Conservation (phyloP, 2,329 filamentous ascomycete species). For the Aaosphaeria arxii region DNA sequence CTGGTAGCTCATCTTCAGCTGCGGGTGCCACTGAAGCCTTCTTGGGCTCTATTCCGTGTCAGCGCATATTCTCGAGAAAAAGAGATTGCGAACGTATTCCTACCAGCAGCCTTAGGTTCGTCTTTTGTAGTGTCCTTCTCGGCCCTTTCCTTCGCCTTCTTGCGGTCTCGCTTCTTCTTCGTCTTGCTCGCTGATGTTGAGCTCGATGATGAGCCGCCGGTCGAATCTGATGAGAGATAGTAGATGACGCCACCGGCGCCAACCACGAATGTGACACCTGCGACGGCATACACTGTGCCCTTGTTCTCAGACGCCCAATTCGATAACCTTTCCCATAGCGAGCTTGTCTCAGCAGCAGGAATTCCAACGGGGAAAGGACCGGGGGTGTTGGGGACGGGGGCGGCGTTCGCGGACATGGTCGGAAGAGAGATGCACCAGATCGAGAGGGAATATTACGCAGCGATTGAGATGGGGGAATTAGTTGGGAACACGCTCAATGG, state of each 20-base stretch:
- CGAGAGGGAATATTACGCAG: slow-evolving; percentile 1
- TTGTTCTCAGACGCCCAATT: slow-evolving; percentile 96
- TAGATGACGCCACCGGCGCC: slow-evolving; percentile 91
- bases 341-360: slow-evolving; percentile 54
- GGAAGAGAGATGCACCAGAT: neutral
- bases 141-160: slow-evolving; percentile 75
- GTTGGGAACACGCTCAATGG: slow-evolving; percentile 13
- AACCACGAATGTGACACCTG: slow-evolving; percentile 87
- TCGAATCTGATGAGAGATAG: slow-evolving; percentile 64
- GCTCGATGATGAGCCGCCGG: slow-evolving; percentile 37
- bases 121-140: slow-evolving; percentile 49
- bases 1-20: slow-evolving; percentile 45
- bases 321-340: slow-evolving; percentile 85
- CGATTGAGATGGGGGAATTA: slow-evolving; percentile 4
- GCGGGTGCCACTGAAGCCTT: slow-evolving; percentile 37
- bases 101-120: slow-evolving; percentile 29
- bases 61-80: slow-evolving; percentile 4
- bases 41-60: slow-evolving; percentile 24
- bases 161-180: slow-evolving; percentile 83
- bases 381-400: slow-evolving; percentile 26
- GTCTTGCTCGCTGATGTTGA: slow-evolving; percentile 53
- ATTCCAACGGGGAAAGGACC: slow-evolving; percentile 34
- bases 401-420: slow-evolving; percentile 29
- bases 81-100: neutral
- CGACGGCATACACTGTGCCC: slow-evolving; percentile 91